A percentile compares a stretch with the other conserved stretches of the same genome.
phyloP scores from a whole-genome alignment of 2,329 filamentous ascomycete genomes.

The Westerdykella aurantiaca region DNA sequence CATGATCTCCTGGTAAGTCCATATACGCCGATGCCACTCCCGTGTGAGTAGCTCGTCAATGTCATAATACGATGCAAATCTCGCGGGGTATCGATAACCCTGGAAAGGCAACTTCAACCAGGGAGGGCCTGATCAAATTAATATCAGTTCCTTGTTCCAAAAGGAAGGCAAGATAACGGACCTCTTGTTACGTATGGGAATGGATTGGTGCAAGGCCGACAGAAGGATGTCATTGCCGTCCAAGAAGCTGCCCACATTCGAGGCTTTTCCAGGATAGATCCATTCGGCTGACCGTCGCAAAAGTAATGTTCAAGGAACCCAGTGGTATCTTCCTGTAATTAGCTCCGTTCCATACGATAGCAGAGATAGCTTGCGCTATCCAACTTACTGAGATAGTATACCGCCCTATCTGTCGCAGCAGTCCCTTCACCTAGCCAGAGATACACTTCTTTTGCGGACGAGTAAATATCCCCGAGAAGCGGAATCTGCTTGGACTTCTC shows the following conservation, averaged over 20 bases:
- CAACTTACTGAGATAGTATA: neutral
- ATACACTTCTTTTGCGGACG: constrained; percentile 1
- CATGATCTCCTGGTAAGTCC: constrained; percentile 5
- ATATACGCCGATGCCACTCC: constrained; percentile 3
- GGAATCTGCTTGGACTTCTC: constrained; percentile 5
- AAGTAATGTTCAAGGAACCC: neutral
- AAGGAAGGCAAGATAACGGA: too few species aligned
- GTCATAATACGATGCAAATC: neutral
- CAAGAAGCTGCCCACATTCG: too few species aligned
- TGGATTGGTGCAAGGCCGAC: too few species aligned
- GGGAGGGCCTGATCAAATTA: too few species aligned
- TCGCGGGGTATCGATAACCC: neutral
- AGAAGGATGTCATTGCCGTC: too few species aligned
- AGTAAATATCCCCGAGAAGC: constrained; percentile 8
- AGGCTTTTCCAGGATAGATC: too few species aligned
- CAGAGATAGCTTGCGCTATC: neutral
- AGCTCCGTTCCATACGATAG: too few species aligned
- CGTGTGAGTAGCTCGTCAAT: too few species aligned
- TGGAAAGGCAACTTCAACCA: too few species aligned
- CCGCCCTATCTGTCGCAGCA: neutral
- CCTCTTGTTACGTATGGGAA: too few species aligned
- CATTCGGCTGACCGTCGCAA: neutral
- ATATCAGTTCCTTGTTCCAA: too few species aligned
- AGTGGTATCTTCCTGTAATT: neutral
- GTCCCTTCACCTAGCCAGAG: constrained; percentile 7